Evolutionary conservation across 1,284 basidiomycete species (phyloP).

Genomic region (Sanghuangporus sanghuang): DNA sequence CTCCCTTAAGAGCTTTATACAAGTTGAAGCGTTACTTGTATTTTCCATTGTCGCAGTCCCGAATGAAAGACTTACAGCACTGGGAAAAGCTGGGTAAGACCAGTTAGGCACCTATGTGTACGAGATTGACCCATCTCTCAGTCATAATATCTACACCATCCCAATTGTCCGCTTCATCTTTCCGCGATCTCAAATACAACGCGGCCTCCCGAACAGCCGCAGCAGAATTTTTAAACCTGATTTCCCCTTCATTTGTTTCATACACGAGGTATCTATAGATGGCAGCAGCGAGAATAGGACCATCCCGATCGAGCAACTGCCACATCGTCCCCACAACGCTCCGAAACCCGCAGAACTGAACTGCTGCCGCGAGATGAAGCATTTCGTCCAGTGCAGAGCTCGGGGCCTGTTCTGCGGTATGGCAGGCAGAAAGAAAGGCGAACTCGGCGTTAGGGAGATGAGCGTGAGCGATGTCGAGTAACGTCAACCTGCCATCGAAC

Average conservation of each 20-base stretch:
- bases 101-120: background rate
- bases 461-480: conserved; percentile 27
- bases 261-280: background rate
- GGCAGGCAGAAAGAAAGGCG: conserved; percentile 33
- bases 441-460: conserved; percentile 28
- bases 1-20: background rate
- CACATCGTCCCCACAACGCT: conserved; percentile 37
- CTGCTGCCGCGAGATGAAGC: conserved; percentile 30
- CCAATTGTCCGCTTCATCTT: background rate
- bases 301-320: conserved; percentile 27
- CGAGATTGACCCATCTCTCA: background rate
- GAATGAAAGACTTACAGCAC: background rate
- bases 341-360: conserved; percentile 31
- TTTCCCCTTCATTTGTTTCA: background rate
- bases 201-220: background rate
- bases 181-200: background rate
- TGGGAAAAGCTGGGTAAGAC: background rate
- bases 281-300: conserved; percentile 1
- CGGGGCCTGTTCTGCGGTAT: conserved; percentile 18
- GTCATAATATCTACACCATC: background rate
- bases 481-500: conserved; percentile 9
- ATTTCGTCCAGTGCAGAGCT: conserved; percentile 27
- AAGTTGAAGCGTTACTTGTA: background rate
- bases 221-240: background rate
- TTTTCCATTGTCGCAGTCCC: background rate